phyloP scores from a whole-genome alignment of 2,329 filamentous ascomycete genomes.

The Aspergillus flavus region DNA sequence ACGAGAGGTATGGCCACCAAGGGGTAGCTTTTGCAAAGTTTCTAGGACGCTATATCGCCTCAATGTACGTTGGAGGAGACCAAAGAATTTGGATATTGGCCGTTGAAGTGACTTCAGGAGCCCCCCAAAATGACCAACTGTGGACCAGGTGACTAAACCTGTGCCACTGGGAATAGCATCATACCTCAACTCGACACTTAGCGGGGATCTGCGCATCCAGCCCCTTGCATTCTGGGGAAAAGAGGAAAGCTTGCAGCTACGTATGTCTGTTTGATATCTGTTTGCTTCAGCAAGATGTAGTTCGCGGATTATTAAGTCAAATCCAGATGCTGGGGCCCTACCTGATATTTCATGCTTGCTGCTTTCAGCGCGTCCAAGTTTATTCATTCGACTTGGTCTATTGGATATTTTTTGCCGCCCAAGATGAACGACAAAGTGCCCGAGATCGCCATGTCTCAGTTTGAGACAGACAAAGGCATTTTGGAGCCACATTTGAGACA shows the following conservation, averaged over 20 bases:
- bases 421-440: slow-evolving; percentile 3
- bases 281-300: slow-evolving; percentile 3
- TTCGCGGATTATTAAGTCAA: not conserved
- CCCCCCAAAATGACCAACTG: not conserved
- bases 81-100: not conserved
- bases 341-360: not conserved
- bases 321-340: not conserved
- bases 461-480: slow-evolving; percentile 19
- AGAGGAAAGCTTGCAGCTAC: slow-evolving; percentile 1
- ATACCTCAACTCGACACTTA: not conserved
- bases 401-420: not conserved
- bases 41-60: not conserved
- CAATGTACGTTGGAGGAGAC: not conserved
- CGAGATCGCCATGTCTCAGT: slow-evolving; percentile 14
- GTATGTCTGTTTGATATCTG: slow-evolving; percentile 3
- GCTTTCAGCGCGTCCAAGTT: slow-evolving; percentile 1
- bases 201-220: not conserved
- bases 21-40: not conserved
- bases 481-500: slow-evolving; percentile 25
- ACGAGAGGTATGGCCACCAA: not conserved
- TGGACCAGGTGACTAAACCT: not conserved
- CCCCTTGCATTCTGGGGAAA: slow-evolving; percentile 5
- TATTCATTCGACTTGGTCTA: not conserved
- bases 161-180: slow-evolving; percentile 1
- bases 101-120: not conserved